Percentiles rank a stretch among this genome's conserved stretches.
phyloP scores from a whole-genome alignment of 1,284 basidiomycete species.

The Volvariella volvacea region DNA sequence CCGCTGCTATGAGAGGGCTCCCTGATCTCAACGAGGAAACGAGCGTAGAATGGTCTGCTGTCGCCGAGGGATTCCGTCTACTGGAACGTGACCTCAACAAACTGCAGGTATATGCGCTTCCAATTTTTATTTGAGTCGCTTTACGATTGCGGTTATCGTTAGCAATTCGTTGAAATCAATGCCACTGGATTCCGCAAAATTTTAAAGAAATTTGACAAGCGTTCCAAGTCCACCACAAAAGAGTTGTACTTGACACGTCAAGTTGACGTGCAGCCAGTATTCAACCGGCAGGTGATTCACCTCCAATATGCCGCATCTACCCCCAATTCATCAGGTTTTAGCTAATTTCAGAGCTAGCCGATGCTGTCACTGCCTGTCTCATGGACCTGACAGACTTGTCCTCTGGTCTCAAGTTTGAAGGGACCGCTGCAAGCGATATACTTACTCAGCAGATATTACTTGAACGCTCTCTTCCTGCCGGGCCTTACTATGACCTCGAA shows the following conservation, averaged over 20 bases:
- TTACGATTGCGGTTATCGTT: constrained; percentile 16
- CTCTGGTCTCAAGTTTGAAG: constrained; percentile 68
- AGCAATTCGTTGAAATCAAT: constrained; percentile 99
- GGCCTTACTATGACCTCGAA: constrained; percentile 84
- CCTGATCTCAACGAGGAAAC: constrained; percentile 55
- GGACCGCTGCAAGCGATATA: constrained; percentile 49
- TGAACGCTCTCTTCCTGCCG: constrained; percentile 53
- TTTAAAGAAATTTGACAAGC: constrained; percentile 98
- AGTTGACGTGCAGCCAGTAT: constrained; percentile 97
- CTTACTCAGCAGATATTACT: constrained; percentile 69
- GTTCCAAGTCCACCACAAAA: constrained; percentile 90
- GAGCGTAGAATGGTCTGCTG: constrained; percentile 80
- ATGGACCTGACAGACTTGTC: constrained; percentile 87
- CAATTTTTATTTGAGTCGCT: constrained; percentile 13
- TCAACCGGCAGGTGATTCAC: constrained; percentile 81
- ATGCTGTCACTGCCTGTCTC: constrained; percentile 91
- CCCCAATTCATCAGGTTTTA: constrained; percentile 20
- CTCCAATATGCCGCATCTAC: constrained; percentile 7
- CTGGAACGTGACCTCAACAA: constrained; percentile 96
- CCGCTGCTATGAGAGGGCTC: constrained; percentile 65
- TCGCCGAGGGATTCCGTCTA: constrained; percentile 93
- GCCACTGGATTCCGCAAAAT: constrained; percentile 98
- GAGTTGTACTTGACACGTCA: constrained; percentile 96
- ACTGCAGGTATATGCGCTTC: constrained; percentile 63
- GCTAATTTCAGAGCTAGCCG: constrained; percentile 94